Conservation (phyloP, 176 grass and related monocot species). For the Triticum monococcum region DNA sequence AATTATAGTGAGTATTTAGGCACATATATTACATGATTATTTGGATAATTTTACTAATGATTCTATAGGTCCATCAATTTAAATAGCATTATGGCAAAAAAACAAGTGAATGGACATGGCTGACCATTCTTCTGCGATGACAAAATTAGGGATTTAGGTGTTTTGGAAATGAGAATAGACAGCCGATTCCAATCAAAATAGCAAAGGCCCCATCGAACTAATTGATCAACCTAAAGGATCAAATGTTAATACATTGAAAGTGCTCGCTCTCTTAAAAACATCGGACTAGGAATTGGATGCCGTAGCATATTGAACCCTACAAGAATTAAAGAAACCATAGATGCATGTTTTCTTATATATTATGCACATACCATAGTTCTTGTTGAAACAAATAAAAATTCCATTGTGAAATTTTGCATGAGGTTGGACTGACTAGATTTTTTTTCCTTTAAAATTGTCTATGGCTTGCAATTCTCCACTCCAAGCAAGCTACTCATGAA, state of each 20-base stretch:
- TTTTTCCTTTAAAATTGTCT: background rate
- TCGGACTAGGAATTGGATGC: too few species aligned
- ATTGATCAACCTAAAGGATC: conserved; percentile 3
- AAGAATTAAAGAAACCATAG: too few species aligned
- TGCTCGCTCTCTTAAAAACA: background rate
- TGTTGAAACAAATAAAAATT: too few species aligned
- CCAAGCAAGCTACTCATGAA: background rate
- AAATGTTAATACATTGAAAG: conserved; percentile 15
- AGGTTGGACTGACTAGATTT: too few species aligned
- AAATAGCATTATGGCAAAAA: background rate
- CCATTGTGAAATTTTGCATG: too few species aligned
- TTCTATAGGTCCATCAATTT: too few species aligned
- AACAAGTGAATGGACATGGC: background rate
- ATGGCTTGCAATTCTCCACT: background rate
- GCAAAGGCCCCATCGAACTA: background rate
- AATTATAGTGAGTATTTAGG: too few species aligned
- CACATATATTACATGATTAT: too few species aligned
- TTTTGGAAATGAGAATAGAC: background rate
- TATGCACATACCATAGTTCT: too few species aligned
- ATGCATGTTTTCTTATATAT: too few species aligned
- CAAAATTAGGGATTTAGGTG: conserved; percentile 5
- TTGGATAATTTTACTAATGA: too few species aligned
- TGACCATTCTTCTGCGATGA: background rate
- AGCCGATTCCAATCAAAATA: conserved; percentile 7
- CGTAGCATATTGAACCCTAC: too few species aligned